A percentile compares a stretch with the other conserved stretches of the same genome.
Evolutionary conservation across 2,329 filamentous ascomycete species (phyloP).

Genomic region (Gnomoniopsis smithogilvyi): DNA sequence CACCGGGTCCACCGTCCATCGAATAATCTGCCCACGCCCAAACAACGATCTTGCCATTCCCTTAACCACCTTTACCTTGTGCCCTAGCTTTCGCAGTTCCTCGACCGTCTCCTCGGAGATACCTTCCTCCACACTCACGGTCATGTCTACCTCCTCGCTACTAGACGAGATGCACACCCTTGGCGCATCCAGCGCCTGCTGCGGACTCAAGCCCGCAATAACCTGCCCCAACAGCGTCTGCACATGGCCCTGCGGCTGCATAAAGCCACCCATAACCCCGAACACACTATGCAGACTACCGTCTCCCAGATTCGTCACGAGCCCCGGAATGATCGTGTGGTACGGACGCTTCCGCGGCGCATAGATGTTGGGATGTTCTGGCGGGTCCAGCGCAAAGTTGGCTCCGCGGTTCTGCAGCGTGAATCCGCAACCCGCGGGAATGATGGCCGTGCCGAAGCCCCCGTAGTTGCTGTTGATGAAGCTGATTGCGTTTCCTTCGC

Average conservation of each 20-base stretch:
- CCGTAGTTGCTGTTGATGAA: slow-evolving; percentile 97
- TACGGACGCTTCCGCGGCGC: slow-evolving; percentile 86
- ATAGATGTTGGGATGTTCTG: slow-evolving; percentile 74
- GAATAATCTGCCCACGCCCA: slow-evolving; percentile 83
- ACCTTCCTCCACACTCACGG: slow-evolving; percentile 79
- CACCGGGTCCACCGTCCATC: slow-evolving; percentile 65
- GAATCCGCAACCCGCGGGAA: slow-evolving; percentile 85
- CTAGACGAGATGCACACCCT: slow-evolving; percentile 82
- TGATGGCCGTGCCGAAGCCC: slow-evolving; percentile 83
- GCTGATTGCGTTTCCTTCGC: slow-evolving; percentile 81
- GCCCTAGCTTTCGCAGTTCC: slow-evolving; percentile 67
- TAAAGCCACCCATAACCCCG: slow-evolving; percentile 97
- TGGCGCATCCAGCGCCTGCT: slow-evolving; percentile 86
- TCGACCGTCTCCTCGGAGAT: slow-evolving; percentile 66
- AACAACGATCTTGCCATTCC: slow-evolving; percentile 68
- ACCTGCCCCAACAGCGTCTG: slow-evolving; percentile 90
- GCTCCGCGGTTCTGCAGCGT: slow-evolving; percentile 90
- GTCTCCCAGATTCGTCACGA: slow-evolving; percentile 76
- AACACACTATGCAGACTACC: slow-evolving; percentile 79
- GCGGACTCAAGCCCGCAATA: slow-evolving; percentile 75
- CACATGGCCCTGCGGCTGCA: slow-evolving; percentile 96
- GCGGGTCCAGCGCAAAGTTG: slow-evolving; percentile 69
- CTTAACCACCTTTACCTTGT: slow-evolving; percentile 66
- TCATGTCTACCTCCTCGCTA: slow-evolving; percentile 61
- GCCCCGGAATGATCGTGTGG: slow-evolving; percentile 94